A percentile compares a stretch with the other conserved stretches of the same genome.
Conservation (phyloP, 1,284 basidiomycete species). For the Trichosporon sp. region DNA sequence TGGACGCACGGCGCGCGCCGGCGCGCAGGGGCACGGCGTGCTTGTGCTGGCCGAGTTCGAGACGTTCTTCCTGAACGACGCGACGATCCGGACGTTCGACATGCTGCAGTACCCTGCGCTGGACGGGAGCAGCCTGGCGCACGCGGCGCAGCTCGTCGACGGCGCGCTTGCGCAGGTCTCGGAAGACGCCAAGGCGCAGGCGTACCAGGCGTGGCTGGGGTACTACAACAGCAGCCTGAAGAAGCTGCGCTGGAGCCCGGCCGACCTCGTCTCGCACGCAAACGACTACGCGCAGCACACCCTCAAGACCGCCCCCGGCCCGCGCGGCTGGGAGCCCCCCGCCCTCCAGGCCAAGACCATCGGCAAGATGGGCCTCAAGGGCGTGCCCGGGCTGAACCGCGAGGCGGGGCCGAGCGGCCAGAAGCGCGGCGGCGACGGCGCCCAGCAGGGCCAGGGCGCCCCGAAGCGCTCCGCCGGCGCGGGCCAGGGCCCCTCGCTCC, state of each 20-base stretch:
- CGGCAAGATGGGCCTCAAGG: slow-evolving; percentile 61
- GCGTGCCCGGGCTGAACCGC: slow-evolving; percentile 46
- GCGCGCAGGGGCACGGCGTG: slow-evolving; percentile 56
- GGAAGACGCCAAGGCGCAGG: slow-evolving; percentile 53
- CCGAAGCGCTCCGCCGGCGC: not conserved
- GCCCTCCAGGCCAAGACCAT: slow-evolving; percentile 56
- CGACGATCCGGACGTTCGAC: slow-evolving; percentile 52
- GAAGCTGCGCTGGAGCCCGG: slow-evolving; percentile 51
- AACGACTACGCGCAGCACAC: slow-evolving; percentile 54
- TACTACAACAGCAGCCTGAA: slow-evolving; percentile 57
- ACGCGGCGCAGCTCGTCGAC: slow-evolving; percentile 29
- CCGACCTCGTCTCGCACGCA: slow-evolving; percentile 52
- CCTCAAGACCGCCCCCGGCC: slow-evolving; percentile 51
- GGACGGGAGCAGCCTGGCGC: slow-evolving; percentile 15
- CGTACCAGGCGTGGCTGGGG: slow-evolving; percentile 59
- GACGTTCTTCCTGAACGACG: slow-evolving; percentile 55
- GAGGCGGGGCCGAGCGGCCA: not conserved
- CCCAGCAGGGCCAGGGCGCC: slow-evolving; percentile 9
- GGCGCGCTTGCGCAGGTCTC: slow-evolving; percentile 36
- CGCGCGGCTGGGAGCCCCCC: slow-evolving; percentile 44
- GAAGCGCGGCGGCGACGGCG: not conserved
- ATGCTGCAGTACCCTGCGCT: slow-evolving; percentile 39
- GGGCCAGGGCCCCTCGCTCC: slow-evolving; percentile 8
- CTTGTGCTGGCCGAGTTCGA: slow-evolving; percentile 60
- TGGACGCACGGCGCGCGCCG: slow-evolving; percentile 55